Base-by-base conservation (phyloP, 2,329 filamentous ascomycete genomes). In the Zasmidium citrigriseum region DNA sequence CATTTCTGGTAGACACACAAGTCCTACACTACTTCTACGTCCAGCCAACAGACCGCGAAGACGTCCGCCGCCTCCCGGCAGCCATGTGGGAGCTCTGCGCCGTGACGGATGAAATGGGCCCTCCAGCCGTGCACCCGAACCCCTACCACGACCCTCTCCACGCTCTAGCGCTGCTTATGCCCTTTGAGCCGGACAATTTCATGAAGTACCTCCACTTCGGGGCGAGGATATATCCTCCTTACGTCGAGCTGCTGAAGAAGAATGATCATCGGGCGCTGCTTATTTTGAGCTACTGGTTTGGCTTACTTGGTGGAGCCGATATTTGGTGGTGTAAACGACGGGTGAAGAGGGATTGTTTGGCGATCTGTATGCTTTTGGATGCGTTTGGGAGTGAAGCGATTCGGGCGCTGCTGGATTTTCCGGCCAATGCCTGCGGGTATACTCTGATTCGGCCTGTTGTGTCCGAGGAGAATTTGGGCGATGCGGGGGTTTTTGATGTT, bases 181-280 rank as follows among this genome's bases (percentile, higher is more conserved):
- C 59, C 3, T 21, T 59, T 4, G 48, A 58, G 21, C 52, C 59
- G 11, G 46, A 56, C 14, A 59, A 53, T 29, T 41, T 61, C 29
- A 54, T 56, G 24, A 61, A 59, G 29, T 61, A 61, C 20, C 58
- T 61, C 45, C 59, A 61, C 22, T 55, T 61, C 18, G 58, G 56
- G n/a, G 53, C 55, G 1, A 50, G 59, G 18, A 53, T 61, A 16
- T 52, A 59, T 47, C 52, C 59, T 2, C 48, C 48, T 38, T 51
- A 29, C n/a, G 24, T 51, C 25, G 25, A 51, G 14, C 25, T 51
- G 24, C 12, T 51, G 10, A 34, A 51, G 18, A 22, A 16, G 16
- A 51, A 51, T 16, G 48, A 51, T 38, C 48, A 24, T 18, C 23
- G 24, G 14, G 48, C 48, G 23, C 27, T 51, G 24, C 20, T 51